phyloP scores from a whole-genome alignment of 306 rosid species.

The Lagenaria siceraria region DNA sequence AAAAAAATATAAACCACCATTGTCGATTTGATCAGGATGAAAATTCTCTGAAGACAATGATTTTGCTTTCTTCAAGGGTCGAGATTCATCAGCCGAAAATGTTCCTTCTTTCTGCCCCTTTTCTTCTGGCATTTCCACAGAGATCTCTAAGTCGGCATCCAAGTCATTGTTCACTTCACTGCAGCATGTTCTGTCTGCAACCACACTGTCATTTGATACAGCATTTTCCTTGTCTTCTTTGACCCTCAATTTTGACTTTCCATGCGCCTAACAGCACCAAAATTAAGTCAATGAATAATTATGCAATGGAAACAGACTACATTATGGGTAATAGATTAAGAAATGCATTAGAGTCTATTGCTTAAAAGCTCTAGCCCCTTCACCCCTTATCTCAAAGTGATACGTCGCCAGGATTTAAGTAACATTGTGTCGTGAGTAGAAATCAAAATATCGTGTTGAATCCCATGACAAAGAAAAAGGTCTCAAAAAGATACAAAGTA shows the following conservation, averaged over 20 bases:
- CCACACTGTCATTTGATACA: slow-evolving; percentile 21
- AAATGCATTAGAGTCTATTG: background rate
- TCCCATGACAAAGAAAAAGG: background rate
- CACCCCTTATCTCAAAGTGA: background rate
- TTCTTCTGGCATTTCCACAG: slow-evolving; percentile 26
- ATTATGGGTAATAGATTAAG: background rate
- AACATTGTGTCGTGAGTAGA: background rate
- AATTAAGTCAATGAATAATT: background rate
- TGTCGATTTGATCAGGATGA: slow-evolving; percentile 20
- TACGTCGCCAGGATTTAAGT: background rate
- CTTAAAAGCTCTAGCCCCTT: background rate
- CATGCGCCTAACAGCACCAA: slow-evolving; percentile 18
- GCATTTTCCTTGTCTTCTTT: slow-evolving; percentile 23
- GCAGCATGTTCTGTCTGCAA: slow-evolving; percentile 36
- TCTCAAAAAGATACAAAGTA: background rate
- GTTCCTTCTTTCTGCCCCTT: slow-evolving; percentile 16
- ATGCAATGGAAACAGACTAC: background rate
- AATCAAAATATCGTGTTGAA: background rate
- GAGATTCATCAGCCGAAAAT: slow-evolving; percentile 26
- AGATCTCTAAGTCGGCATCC: slow-evolving; percentile 32
- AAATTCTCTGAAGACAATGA: slow-evolving; percentile 21
- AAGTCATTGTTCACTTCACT: slow-evolving; percentile 17
- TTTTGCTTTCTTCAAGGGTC: slow-evolving; percentile 57
- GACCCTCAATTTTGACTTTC: slow-evolving; percentile 27
- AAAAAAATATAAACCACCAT: slow-evolving; percentile 35